phyloP scores from a whole-genome alignment of 2,329 filamentous ascomycete genomes.

The Hypoxylon sp. region DNA sequence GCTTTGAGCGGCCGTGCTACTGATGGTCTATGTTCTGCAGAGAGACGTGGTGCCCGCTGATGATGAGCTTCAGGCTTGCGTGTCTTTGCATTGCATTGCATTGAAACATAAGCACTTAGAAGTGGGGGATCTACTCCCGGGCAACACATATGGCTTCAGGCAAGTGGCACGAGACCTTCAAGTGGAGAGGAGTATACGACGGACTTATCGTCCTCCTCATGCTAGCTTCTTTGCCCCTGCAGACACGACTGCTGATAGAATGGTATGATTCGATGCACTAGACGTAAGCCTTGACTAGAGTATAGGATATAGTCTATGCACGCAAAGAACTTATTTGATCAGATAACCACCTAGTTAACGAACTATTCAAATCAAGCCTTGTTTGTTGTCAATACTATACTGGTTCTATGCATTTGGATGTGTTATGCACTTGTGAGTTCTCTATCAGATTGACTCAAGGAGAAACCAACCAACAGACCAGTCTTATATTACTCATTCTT shows the following conservation, averaged over 20 bases:
- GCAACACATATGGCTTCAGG: conserved; percentile 7
- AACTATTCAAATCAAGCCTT: not conserved
- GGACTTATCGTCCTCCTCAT: conserved; percentile 17
- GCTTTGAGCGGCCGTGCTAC: no score
- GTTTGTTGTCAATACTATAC: not conserved
- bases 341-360: not conserved
- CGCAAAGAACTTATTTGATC: not conserved
- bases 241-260: not conserved
- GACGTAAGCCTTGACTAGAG: conserved; percentile 1
- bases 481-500: not conserved
- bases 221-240: not conserved
- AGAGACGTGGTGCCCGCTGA: not conserved
- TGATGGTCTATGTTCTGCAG: not conserved
- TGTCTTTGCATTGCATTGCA: conserved; percentile 5
- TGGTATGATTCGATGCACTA: conserved; percentile 8
- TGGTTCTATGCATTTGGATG: no score
- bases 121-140: conserved; percentile 11
- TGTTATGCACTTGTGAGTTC: not conserved
- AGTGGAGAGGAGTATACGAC: conserved; percentile 1
- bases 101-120: not conserved
- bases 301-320: not conserved
- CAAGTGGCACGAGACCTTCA: conserved; percentile 2
- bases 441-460: not conserved
- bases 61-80: not conserved
- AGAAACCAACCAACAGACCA: not conserved